Conservation (phyloP, 2,329 filamentous ascomycete species). For the Helotiales sp. region DNA sequence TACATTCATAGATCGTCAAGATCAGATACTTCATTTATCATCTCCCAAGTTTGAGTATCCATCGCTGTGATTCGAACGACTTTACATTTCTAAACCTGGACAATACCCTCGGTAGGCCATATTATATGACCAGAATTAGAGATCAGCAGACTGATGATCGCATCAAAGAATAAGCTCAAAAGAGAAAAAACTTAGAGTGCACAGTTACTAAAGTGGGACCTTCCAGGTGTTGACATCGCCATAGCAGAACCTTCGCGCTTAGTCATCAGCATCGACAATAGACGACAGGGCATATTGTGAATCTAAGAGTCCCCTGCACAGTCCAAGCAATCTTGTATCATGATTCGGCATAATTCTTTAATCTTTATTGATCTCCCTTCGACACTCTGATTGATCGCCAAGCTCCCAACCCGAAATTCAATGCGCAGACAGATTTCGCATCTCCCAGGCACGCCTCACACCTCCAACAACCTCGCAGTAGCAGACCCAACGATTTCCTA, state of each 20-base stretch:
- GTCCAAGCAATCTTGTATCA: conserved; percentile 31
- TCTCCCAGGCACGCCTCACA: conserved; percentile 5
- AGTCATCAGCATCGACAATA: conserved; percentile 12
- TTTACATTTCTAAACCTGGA: no score
- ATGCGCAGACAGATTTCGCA: conserved; percentile 23
- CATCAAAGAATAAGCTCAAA: not conserved
- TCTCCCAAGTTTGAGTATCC: no score
- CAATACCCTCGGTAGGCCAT: no score
- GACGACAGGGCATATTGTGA: conserved; percentile 13
- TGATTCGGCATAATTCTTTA: conserved; percentile 23
- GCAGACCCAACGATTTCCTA: not conserved
- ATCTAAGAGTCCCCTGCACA: conserved; percentile 21
- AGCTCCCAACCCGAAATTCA: conserved; percentile 20
- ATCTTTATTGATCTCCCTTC: conserved; percentile 19
- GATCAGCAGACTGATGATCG: no score
- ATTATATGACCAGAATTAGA: no score
- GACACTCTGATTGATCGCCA: conserved; percentile 19
- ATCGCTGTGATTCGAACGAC: no score
- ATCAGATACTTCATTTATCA: no score
- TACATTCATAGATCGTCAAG: no score
- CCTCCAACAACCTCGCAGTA: conserved; percentile 2
- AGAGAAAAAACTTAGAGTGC: not conserved
- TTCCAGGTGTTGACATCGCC: not conserved
- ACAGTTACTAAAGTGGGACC: not conserved
- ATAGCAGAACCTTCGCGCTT: not conserved